phyloP scores from a whole-genome alignment of 2,329 filamentous ascomycete genomes.

The Simplicillium sp. region DNA sequence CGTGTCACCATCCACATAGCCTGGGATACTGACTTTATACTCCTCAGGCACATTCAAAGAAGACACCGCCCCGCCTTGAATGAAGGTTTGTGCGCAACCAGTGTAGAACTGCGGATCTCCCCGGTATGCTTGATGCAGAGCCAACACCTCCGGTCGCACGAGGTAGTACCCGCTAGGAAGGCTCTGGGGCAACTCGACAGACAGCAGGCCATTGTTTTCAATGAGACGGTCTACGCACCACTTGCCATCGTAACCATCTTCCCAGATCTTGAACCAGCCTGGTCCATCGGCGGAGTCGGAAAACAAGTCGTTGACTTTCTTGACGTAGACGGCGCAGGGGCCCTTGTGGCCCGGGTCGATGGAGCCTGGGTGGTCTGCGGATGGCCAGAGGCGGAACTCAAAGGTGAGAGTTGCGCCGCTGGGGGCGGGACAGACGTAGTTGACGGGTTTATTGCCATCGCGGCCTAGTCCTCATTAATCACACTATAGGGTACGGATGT shows the following conservation, averaged over 20 bases:
- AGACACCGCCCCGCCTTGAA: conserved; percentile 37
- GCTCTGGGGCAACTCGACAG: conserved; percentile 49
- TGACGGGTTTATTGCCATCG: conserved; percentile 32
- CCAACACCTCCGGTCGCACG: conserved; percentile 60
- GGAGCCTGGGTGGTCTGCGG: conserved; percentile 40
- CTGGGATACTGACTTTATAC: conserved; percentile 54
- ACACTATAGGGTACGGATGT: too few relatives aligned
- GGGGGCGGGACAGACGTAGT: conserved; percentile 36
- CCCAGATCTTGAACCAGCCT: conserved; percentile 74
- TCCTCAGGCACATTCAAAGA: conserved; percentile 35
- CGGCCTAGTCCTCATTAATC: conserved; percentile 25
- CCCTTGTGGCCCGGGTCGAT: conserved; percentile 57
- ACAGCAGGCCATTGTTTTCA: conserved; percentile 52
- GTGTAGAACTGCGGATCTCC: conserved; percentile 63
- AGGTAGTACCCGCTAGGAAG: conserved; percentile 61
- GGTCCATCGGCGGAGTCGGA: conserved; percentile 44
- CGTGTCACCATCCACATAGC: conserved; percentile 46
- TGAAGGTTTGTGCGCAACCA: conserved; percentile 62
- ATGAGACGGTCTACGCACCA: conserved; percentile 68
- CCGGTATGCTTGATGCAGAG: conserved; percentile 52
- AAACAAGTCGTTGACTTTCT: conserved; percentile 51
- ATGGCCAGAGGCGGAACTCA: conserved; percentile 53
- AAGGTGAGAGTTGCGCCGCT: conserved; percentile 53
- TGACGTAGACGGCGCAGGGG: conserved; percentile 66
- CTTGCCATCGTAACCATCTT: conserved; percentile 55